Base-by-base conservation (phyloP, 1,284 basidiomycete species). In the Cutaneotrichosporon sp. region DNA sequence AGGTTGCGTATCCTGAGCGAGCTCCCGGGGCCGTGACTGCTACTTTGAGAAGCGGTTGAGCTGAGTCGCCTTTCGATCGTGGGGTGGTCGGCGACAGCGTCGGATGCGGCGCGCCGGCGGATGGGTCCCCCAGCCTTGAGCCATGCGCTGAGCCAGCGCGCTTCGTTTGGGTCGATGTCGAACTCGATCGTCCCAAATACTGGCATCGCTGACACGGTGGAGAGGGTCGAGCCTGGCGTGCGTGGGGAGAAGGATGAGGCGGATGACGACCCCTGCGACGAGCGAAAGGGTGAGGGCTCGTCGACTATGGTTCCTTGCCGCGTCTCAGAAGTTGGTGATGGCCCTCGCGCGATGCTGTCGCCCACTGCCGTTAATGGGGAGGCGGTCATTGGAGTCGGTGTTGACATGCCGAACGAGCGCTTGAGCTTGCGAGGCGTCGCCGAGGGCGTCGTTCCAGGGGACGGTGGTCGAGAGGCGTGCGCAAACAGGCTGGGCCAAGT, bases 161-260 rank as follows among this genome's bases (percentile, higher is more conserved):
- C 79, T 38, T 71, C 65, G 13, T 73, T 64, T 3, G 68, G 61
- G 65, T 79, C 76, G 32, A 81, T 63, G 58, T 81, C 78, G 64
- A 81, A 81, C 58, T 80, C 79, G 34, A 81, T 76, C 3, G 75
- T 73, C 6, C 76, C 79, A 11, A 80, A 72, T 4, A 79, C 68
- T 0, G 73, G 70, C 50, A 68, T 60, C 4, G 65, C 32, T 2
- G 30, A 21, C 14, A 51, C 9, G 4, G 59, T 26, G 4, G 60
- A 55, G 14, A 52, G 49, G 2, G 63, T 21, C 6, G 72, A 74
- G 6, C 66, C 65, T 0, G 73, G 73, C 3, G 72, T 73, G 2
- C 30, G 64, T 8, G 63, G 69, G 61, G 47, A 72, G 47, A 40
- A 61, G 34, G 63, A 60, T 2, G 72, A 62, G 1, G 67, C 64